Conservation (phyloP, 2,329 filamentous ascomycete species). For the Aspergillus pseudoterreus region DNA sequence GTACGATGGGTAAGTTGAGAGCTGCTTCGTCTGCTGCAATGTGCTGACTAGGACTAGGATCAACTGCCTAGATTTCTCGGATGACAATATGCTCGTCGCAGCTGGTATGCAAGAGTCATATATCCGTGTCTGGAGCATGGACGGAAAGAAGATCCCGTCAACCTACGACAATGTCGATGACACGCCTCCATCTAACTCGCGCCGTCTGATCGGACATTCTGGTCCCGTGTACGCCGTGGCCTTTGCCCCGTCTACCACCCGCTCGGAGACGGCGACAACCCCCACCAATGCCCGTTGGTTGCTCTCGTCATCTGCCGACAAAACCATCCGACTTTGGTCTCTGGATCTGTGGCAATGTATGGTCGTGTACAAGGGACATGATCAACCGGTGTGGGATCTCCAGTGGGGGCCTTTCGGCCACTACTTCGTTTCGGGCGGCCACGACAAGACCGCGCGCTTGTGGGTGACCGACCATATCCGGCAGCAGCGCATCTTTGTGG, state of each 20-base stretch:
- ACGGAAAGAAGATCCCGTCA: slow-evolving; percentile 75
- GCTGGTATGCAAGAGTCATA: slow-evolving; percentile 91
- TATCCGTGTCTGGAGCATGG: slow-evolving; percentile 88
- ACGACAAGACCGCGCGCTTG: slow-evolving; percentile 84
- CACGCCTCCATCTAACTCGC: slow-evolving; percentile 67
- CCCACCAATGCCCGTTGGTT: slow-evolving; percentile 68
- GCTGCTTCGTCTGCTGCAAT: background rate
- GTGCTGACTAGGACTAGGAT: slow-evolving; percentile 51
- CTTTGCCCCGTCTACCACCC: slow-evolving; percentile 70
- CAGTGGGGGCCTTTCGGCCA: slow-evolving; percentile 90
- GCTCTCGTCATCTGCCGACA: slow-evolving; percentile 82
- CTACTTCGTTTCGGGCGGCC: slow-evolving; percentile 85
- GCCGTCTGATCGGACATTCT: slow-evolving; percentile 78
- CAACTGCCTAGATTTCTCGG: slow-evolving; percentile 93
- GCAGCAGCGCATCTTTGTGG: slow-evolving; percentile 80
- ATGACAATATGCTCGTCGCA: slow-evolving; percentile 81
- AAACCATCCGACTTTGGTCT: slow-evolving; percentile 87
- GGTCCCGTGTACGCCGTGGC: slow-evolving; percentile 84
- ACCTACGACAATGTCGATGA: slow-evolving; percentile 57
- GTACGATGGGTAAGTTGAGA: slow-evolving; percentile 68
- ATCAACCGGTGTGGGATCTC: slow-evolving; percentile 82
- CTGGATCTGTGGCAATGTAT: slow-evolving; percentile 88
- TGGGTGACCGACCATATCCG: slow-evolving; percentile 94
- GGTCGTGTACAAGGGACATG: slow-evolving; percentile 90
- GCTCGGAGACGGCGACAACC: slow-evolving; percentile 48